phyloP scores from a whole-genome alignment of 2,329 filamentous ascomycete species.

The Amphichorda felina region DNA sequence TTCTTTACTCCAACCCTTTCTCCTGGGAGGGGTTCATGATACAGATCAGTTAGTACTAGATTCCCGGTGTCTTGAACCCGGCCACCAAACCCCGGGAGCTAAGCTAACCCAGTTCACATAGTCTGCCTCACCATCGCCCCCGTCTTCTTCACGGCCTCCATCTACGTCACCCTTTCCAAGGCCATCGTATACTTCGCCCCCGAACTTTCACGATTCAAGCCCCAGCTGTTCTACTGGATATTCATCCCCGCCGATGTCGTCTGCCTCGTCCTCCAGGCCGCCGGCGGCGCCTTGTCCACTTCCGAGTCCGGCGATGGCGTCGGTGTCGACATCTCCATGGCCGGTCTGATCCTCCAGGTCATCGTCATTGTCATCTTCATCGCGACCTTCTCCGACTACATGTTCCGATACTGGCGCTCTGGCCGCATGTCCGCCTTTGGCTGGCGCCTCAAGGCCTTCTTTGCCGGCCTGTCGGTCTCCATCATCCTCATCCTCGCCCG shows the following conservation, averaged over 20 bases:
- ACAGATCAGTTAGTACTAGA: conserved; percentile 37
- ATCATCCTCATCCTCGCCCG: conserved; percentile 49
- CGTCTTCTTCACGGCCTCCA: conserved; percentile 44
- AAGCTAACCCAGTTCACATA: conserved; percentile 11
- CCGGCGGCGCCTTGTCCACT: conserved; percentile 40
- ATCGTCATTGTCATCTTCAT: conserved; percentile 41
- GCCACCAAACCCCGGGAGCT: neutral
- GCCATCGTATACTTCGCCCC: conserved; percentile 26
- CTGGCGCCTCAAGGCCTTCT: conserved; percentile 29
- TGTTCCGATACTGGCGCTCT: conserved; percentile 26
- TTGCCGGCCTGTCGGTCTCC: conserved; percentile 37
- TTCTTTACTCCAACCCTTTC: conserved; percentile 47
- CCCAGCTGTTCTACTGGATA: conserved; percentile 30
- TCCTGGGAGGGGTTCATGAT: conserved; percentile 46
- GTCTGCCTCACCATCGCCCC: conserved; percentile 41
- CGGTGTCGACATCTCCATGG: conserved; percentile 27
- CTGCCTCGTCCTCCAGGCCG: conserved; percentile 44
- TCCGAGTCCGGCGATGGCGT: conserved; percentile 22
- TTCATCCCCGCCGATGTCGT: conserved; percentile 44
- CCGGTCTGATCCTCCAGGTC: conserved; percentile 48
- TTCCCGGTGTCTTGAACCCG: too few relatives aligned
- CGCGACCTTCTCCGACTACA: conserved; percentile 33
- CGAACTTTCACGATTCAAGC: conserved; percentile 28
- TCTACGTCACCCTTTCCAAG: conserved; percentile 49
- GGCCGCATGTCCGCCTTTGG: conserved; percentile 10